Evolutionary conservation across 2,329 filamentous ascomycete genomes (phyloP).

Genomic region (Arthroderma sp.): DNA sequence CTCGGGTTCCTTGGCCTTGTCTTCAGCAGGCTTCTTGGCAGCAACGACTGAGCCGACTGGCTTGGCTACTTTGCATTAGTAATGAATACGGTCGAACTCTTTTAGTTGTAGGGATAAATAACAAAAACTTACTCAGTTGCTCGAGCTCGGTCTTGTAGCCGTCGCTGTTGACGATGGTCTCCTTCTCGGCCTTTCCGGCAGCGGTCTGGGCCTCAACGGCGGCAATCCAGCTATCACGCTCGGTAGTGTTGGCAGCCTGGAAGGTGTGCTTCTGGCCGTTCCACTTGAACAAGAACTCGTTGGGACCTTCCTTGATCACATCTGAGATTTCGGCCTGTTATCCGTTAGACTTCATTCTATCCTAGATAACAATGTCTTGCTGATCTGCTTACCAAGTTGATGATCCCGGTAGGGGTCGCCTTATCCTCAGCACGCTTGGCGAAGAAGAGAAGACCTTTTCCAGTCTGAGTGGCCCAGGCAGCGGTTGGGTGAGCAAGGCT

Average conservation of each 20-base stretch:
- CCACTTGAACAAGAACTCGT: constrained; percentile 76
- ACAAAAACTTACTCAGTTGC: constrained; percentile 46
- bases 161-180: constrained; percentile 62
- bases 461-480: constrained; percentile 85
- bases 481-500: constrained; percentile 63
- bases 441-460: constrained; percentile 88
- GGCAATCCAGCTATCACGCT: constrained; percentile 86
- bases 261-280: constrained; percentile 87
- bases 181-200: constrained; percentile 70
- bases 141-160: constrained; percentile 78
- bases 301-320: constrained; percentile 58
- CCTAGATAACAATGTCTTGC: background rate
- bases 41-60: constrained; percentile 21
- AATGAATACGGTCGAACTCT: constrained; percentile 3
- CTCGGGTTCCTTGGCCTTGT: constrained; percentile 21
- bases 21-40: constrained; percentile 14
- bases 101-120: constrained; percentile 22
- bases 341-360: constrained; percentile 5
- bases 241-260: constrained; percentile 59
- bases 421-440: constrained; percentile 75
- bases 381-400: constrained; percentile 59
- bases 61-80: constrained; percentile 23
- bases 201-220: constrained; percentile 69
- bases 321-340: constrained; percentile 52
- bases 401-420: constrained; percentile 62